Evolutionary conservation across 2,329 filamentous ascomycete genomes (phyloP).

Genomic region (Sphaceloma murrayae): DNA sequence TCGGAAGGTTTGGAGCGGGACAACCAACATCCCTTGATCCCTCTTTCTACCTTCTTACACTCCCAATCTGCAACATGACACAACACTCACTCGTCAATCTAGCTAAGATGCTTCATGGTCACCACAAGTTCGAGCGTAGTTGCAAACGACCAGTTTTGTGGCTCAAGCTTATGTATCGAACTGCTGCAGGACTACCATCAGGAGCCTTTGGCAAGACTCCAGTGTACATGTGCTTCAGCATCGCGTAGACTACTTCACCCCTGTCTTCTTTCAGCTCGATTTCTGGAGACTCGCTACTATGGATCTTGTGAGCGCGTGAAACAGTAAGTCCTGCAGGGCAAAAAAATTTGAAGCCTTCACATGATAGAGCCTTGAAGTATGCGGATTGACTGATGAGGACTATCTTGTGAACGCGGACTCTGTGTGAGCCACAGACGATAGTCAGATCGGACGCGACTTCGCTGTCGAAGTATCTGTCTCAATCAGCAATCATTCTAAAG

Average conservation of each 20-base stretch:
- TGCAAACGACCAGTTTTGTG: too few species aligned
- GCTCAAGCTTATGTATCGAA: too few species aligned
- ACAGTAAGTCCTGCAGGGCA: neutral
- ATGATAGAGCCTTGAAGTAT: conserved; percentile 1
- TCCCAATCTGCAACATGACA: too few species aligned
- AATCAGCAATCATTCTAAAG: too few species aligned
- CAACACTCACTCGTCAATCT: too few species aligned
- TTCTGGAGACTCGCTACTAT: neutral
- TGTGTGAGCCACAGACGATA: neutral
- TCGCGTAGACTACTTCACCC: neutral
- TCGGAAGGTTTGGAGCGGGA: too few species aligned
- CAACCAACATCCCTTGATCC: too few species aligned
- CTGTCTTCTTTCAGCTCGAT: neutral
- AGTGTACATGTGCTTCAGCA: conserved; percentile 3
- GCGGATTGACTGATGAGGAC: neutral
- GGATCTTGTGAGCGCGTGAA: neutral
- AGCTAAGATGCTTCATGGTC: too few species aligned
- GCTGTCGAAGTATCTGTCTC: neutral
- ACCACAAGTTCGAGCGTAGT: too few species aligned
- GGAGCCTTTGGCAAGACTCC: neutral
- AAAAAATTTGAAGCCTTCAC: neutral
- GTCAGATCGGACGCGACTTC: neutral
- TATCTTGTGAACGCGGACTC: neutral
- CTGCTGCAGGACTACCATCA: too few species aligned
- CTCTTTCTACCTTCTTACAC: too few species aligned